Evolutionary conservation across 768 basidiomycete species (phyloP).

Genomic region (Lactarius vividus): DNA sequence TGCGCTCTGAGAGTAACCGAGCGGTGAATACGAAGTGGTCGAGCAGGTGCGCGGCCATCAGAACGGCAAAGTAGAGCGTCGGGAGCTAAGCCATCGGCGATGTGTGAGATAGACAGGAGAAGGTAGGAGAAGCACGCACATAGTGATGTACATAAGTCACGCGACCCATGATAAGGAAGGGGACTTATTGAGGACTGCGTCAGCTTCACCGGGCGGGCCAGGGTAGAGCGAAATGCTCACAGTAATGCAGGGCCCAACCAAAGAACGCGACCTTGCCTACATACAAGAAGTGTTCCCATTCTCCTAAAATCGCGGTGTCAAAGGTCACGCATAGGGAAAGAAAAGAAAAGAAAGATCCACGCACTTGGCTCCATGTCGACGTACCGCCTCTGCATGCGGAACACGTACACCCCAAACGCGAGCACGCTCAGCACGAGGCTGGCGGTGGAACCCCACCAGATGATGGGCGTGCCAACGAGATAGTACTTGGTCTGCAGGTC

Average conservation of each 20-base stretch:
- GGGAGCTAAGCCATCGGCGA: slow-evolving; percentile 58
- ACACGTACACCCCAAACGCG: slow-evolving; percentile 63
- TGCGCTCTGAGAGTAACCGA: slow-evolving; percentile 53
- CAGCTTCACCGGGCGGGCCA: neutral
- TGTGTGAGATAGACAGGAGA: neutral
- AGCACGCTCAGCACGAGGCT: slow-evolving; percentile 58
- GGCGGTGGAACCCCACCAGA: slow-evolving; percentile 82
- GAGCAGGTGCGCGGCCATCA: slow-evolving; percentile 86
- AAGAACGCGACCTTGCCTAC: slow-evolving; percentile 87
- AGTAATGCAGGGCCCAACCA: slow-evolving; percentile 90
- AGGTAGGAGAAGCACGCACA: slow-evolving; percentile 46
- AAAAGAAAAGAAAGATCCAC: slow-evolving; percentile 32
- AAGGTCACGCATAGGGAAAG: slow-evolving; percentile 9
- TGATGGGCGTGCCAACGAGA: slow-evolving; percentile 84
- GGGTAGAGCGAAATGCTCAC: slow-evolving; percentile 45
- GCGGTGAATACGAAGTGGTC: slow-evolving; percentile 93
- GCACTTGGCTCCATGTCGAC: slow-evolving; percentile 85
- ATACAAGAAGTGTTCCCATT: slow-evolving; percentile 95
- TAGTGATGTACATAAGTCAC: slow-evolving; percentile 97
- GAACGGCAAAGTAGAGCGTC: slow-evolving; percentile 92
- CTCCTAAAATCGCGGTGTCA: slow-evolving; percentile 44
- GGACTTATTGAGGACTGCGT: slow-evolving; percentile 49
- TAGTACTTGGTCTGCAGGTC: slow-evolving; percentile 88
- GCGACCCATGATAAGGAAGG: slow-evolving; percentile 97
- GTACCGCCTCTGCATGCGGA: slow-evolving; percentile 86